phyloP scores from a whole-genome alignment of 192 early-diverging fungal genomes.

The Backusella macrospora region DNA sequence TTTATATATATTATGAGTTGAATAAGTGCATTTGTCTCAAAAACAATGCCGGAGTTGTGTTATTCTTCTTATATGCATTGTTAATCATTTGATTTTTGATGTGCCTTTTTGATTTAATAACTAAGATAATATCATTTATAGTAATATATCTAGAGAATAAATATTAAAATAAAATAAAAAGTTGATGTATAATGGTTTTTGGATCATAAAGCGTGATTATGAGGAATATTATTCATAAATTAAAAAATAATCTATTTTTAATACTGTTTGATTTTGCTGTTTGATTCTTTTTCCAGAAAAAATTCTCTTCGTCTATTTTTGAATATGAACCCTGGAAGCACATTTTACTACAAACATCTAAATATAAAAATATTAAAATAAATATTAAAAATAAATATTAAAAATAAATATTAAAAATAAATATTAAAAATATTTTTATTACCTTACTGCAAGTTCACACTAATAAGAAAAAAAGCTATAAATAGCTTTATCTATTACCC shows the following conservation, averaged over 20 bases:
- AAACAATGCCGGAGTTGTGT: too few relatives aligned
- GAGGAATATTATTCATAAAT: background rate
- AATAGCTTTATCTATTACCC: too few relatives aligned
- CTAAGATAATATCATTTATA: too few relatives aligned
- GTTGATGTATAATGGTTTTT: background rate
- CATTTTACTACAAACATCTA: conserved; percentile 1
- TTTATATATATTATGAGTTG: too few relatives aligned
- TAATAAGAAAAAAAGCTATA: background rate
- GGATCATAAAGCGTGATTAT: too few relatives aligned
- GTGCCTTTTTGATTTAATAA: too few relatives aligned
- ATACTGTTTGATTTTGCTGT: background rate
- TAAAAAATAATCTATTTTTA: background rate
- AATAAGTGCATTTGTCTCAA: too few relatives aligned
- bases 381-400: conserved; percentile 5
- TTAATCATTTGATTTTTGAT: too few relatives aligned
- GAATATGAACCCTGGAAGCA: background rate
- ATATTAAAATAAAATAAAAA: too few relatives aligned
- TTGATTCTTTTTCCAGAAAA: background rate
- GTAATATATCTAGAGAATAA: too few relatives aligned
- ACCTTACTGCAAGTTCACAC: background rate
- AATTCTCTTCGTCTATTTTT: conserved; percentile 2
- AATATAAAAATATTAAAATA: too few relatives aligned
- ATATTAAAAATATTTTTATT: background rate
- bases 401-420: background rate
- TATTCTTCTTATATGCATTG: too few relatives aligned